phyloP scores from a whole-genome alignment of 2,329 filamentous ascomycete genomes.

The Pseudohalonectria lignicola region DNA sequence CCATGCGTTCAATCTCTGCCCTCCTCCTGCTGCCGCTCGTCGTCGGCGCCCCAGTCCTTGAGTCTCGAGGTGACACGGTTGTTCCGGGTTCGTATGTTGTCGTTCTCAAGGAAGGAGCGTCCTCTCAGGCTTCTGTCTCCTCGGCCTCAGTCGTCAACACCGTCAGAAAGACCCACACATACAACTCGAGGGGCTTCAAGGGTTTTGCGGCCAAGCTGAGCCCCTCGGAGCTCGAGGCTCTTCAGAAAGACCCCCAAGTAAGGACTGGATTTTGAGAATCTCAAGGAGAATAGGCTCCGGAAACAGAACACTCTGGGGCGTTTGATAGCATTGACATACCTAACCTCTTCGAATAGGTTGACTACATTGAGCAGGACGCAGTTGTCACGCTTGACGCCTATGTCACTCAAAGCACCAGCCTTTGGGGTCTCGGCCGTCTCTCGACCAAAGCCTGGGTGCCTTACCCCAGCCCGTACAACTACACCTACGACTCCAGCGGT shows the following conservation, averaged over 20 bases:
- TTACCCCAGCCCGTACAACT: conserved; percentile 12
- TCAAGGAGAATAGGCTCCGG: background rate
- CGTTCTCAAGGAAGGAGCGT: conserved; percentile 27
- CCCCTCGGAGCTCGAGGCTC: conserved; percentile 9
- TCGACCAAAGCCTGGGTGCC: conserved; percentile 11
- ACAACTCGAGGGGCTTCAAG: conserved; percentile 13
- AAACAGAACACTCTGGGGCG: background rate
- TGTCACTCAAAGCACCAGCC: conserved; percentile 12
- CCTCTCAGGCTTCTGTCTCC: conserved; percentile 14
- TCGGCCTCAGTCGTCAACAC: conserved; percentile 9
- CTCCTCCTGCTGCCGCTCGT: background rate
- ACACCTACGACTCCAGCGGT: conserved; percentile 16
- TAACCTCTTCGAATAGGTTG: conserved; percentile 12
- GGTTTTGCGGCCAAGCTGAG: conserved; percentile 18
- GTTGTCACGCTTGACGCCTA: conserved; percentile 16
- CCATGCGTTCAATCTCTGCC: conserved; percentile 1
- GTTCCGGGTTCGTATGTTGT: conserved; percentile 32
- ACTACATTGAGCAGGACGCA: conserved; percentile 19
- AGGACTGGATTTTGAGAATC: background rate
- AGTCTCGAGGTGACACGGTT: conserved; percentile 19
- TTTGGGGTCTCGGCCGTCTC: conserved; percentile 17
- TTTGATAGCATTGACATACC: too few species aligned
- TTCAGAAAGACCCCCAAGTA: conserved; percentile 14
- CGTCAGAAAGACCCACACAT: conserved; percentile 10
- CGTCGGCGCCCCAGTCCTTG: conserved; percentile 20